Base-by-base conservation (phyloP, 495 filamentous ascomycete species). In the Cercophora sp. region DNA sequence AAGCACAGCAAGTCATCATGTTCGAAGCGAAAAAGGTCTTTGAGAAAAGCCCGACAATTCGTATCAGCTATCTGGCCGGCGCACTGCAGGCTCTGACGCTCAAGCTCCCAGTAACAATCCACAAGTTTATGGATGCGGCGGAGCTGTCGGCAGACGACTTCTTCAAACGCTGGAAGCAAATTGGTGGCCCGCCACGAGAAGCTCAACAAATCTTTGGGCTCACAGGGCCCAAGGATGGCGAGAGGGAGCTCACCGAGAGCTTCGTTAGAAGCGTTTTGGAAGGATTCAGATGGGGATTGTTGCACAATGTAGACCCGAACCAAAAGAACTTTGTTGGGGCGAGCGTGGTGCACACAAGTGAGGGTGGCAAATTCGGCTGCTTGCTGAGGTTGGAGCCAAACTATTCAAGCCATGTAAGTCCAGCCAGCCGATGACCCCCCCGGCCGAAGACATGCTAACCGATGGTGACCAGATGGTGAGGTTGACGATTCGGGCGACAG, bases 141-240 rank as follows among this genome's bases (percentile, higher is more conserved):
- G 80, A 87, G 32, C 69, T 99, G 31, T 79, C 79, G 8, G 83
- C 83, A 0, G 93, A 96, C 42, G 93, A 97, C 54, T 99, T 97
- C 71, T 99, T 99, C 75, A 96, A 93, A 75, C 78, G 94, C 18
- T 99, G 94, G 94, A 89, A 93, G 69, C 94, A 99, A 68, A 97
- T 99, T 60, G 94, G 94, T 15, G 90, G 87, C 5, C 78, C 77
- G 2, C 87, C 91, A 5, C 77, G 95, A 9, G 94, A 99, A 64
- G 80, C 86, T 0, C 94, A 99, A 66, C 75, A 79, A 32, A 87
- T 96, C 5, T 94, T 97, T 66, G 85, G 85, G 0, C 66, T 88
- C 22, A 55, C 53, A 0, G 59, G 58, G 29, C 54, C 74, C 47
- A 70, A 76, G 72, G 58, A 80, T 68, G 62, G 67, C 58, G 60